Conservation (phyloP, 306 rosid species). For the Prunus dulcis region DNA sequence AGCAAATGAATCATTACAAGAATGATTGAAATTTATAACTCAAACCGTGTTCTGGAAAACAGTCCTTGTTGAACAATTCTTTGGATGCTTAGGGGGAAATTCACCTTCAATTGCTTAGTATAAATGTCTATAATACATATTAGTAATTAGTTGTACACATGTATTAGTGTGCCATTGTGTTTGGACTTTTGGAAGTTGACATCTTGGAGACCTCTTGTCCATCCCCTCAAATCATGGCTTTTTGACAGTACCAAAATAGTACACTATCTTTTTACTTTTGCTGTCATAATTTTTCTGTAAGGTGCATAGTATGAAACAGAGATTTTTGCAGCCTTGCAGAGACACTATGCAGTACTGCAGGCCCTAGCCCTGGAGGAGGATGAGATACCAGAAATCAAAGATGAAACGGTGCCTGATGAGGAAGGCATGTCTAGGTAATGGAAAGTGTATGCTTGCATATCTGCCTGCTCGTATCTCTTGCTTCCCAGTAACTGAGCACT, state of each 20-base stretch:
- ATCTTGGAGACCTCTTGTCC: not conserved
- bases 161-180: not conserved
- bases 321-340: slow-evolving; percentile 78
- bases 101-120: not conserved
- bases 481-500: not conserved
- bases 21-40: not conserved
- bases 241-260: not conserved
- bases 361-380: slow-evolving; percentile 87
- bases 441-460: not conserved
- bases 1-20: not conserved
- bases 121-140: not conserved
- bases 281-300: not conserved
- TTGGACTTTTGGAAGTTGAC: not conserved
- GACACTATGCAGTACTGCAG: slow-evolving; percentile 82
- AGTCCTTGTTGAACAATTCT: not conserved
- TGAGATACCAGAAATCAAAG: slow-evolving; percentile 77
- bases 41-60: not conserved
- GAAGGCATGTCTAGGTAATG: slow-evolving; percentile 85
- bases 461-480: slow-evolving; percentile 11
- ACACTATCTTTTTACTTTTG: not conserved
- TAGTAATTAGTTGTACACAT: not conserved
- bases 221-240: not conserved
- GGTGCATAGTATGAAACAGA: slow-evolving; percentile 1
- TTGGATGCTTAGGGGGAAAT: not conserved
- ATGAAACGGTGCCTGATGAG: slow-evolving; percentile 86